Evolutionary conservation across 2,329 filamentous ascomycete genomes (phyloP), one percentile per base, ranked within the genome.

Genomic region (Monilinia aucupariae): DNA sequence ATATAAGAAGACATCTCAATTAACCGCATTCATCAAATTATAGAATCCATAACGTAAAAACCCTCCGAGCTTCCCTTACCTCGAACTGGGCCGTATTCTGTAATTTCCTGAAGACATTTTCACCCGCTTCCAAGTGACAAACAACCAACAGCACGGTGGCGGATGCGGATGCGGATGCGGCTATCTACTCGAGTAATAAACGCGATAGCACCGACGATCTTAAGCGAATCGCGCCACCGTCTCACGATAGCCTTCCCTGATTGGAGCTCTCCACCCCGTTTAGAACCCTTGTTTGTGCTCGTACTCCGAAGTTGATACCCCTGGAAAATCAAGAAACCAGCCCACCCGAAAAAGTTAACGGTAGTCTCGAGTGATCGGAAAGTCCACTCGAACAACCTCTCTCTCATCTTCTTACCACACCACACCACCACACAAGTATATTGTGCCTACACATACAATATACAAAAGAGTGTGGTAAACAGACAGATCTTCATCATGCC

Each of bases 401-500:
- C 17, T 47, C n/a, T 22, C 17, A n/a, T 25, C n/a, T 22, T 22
- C 9, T 4, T 3, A 10, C 12, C 41, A 55, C 53, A 45, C 25
- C 53, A 32, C 32, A 43, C 39, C 15, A 20, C 17, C 9, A 32
- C 17, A 41, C 27, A 55, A 27, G 39, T 32, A 32, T 22, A 25
- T 27, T 41, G 52, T 41, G 4, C 25, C 54, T n/a, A 54, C 12
- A 53, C 12, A n/a, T 27, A 7, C 37, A 17, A 53, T 25, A 41
- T 52, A 9, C 32, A 9, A 54, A 34, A 32, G 15, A 5, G 22
- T 45, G 41, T 45, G 30, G 22, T 32, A 48, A 15, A 48, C 41
- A 48, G 3, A 30, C 32, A 45, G n/a, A 15, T 45, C 4, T n/a
- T 45, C 54, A 59, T 25, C 45, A 63, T 63, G 61, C 61, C 54